Percentiles rank a stretch among this genome's conserved stretches.
phyloP scores from a whole-genome alignment of 306 rosid genomes.

The Begonia loranthoides region DNA sequence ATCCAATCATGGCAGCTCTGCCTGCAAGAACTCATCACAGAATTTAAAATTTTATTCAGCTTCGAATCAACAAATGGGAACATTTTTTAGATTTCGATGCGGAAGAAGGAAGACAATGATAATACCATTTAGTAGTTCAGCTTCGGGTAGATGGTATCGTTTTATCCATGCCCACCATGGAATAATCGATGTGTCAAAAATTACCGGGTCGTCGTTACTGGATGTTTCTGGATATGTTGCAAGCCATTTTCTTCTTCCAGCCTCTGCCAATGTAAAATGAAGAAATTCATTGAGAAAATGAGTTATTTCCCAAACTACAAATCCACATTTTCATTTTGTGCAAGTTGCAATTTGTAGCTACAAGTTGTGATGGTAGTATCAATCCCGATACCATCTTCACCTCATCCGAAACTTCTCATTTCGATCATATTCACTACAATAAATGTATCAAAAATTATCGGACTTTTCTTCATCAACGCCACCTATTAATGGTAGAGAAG shows the following conservation, averaged over 20 bases:
- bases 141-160: slow-evolving; percentile 97
- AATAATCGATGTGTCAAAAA: slow-evolving; percentile 80
- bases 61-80: neutral
- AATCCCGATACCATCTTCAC: too few species aligned
- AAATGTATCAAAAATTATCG: too few species aligned
- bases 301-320: slow-evolving; percentile 12
- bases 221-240: slow-evolving; percentile 76
- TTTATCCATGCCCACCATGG: slow-evolving; percentile 99
- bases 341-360: too few species aligned
- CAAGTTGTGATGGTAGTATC: too few species aligned
- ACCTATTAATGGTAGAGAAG: too few species aligned
- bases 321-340: too few species aligned
- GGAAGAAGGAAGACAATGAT: neutral
- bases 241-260: slow-evolving; percentile 90
- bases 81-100: neutral
- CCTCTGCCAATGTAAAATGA: slow-evolving; percentile 48
- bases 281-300: slow-evolving; percentile 12
- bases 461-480: too few species aligned
- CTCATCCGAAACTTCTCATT: too few species aligned
- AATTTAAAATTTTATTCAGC: neutral
- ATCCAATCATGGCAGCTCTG: slow-evolving; percentile 57
- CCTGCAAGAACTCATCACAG: slow-evolving; percentile 23
- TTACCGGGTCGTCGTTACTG: slow-evolving; percentile 56
- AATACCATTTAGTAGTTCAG: slow-evolving; percentile 86
- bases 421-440: too few species aligned